Conservation (phyloP, 148 eudicot species). For the Cornus florida region DNA sequence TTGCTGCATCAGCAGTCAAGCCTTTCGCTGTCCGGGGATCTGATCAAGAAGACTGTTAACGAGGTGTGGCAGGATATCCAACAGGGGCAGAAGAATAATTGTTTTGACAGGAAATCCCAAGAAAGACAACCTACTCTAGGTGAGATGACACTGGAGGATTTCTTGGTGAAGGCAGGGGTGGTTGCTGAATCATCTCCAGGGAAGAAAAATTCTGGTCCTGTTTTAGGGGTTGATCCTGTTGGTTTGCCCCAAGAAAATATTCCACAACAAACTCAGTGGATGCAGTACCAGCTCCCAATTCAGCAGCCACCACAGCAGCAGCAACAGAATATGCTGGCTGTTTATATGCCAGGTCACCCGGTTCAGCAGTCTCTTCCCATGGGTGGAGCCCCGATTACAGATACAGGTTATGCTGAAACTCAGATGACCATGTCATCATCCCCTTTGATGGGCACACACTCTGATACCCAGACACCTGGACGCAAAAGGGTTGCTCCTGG, state of each 20-base stretch:
- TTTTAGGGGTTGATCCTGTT: slow-evolving; percentile 31
- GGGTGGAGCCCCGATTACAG: slow-evolving; percentile 49
- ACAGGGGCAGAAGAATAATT: slow-evolving; percentile 43
- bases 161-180: slow-evolving; percentile 87
- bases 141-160: slow-evolving; percentile 94
- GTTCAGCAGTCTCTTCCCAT: slow-evolving; percentile 47
- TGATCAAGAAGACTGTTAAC: slow-evolving; percentile 87
- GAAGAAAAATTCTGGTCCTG: slow-evolving; percentile 28
- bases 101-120: slow-evolving; percentile 33
- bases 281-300: slow-evolving; percentile 37
- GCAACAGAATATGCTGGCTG: slow-evolving; percentile 49
- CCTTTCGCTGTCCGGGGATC: slow-evolving; percentile 50
- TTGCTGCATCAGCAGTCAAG: slow-evolving; percentile 53
- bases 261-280: slow-evolving; percentile 54
- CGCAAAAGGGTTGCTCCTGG: slow-evolving; percentile 70
- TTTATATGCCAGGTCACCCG: slow-evolving; percentile 65
- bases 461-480: slow-evolving; percentile 74
- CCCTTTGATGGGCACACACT: slow-evolving; percentile 61
- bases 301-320: slow-evolving; percentile 39
- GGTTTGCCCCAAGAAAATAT: slow-evolving; percentile 30
- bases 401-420: slow-evolving; percentile 48
- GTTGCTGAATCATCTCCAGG: slow-evolving; percentile 45
- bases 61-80: slow-evolving; percentile 92
- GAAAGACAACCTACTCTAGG: slow-evolving; percentile 69
- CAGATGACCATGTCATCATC: slow-evolving; percentile 67